Base-by-base conservation (phyloP, 805 yeast genomes). In the Naumovozyma castellii region DNA sequence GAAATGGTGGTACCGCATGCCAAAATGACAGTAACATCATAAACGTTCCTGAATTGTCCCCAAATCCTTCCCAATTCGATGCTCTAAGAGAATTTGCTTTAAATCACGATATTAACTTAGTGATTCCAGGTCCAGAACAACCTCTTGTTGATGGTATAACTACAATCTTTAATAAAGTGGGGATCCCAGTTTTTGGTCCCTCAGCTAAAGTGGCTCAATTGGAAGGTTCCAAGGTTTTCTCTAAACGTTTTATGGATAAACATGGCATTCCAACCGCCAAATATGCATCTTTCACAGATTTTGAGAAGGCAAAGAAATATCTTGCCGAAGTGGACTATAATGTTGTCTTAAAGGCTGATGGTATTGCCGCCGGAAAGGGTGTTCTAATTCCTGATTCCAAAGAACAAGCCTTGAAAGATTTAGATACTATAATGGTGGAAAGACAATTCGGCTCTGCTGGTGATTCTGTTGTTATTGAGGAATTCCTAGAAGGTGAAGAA, bases 301-400 rank as follows among this genome's bases (percentile, higher is more conserved):
- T 71, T 50, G 84, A 80, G 41, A 72, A 71, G 29, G 99, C 99
- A 14, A 76, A 71, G 57, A 65, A 70, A 33, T 87, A 84, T 61
- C 71, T 90, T 42, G 69, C 71, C 43, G 56, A 72, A 33, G 73
- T 80, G 29, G 75, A 78, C 56, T 80, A 81, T 63, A 76, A 80
- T 42, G 78, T 92, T 31, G 99, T 92, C 33, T 79, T 92, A 61
- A 92, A 92, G 68, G 98, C 98, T 16, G 87, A 90, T 41, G 99
- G 99, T 42, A 77, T 92, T 50, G 99, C 99, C 40, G 98, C 94
- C 27, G 99, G 99, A 48, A 92, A 92, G 65, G 99, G 99, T 54
- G 99, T 92, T 15, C 68, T 92, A 62, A 88, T 92, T 54, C 98
- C 99, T 41, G 71, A 77, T 40, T 72, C 75, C 43, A 80, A 78